Conservation (phyloP, 176 grass and related monocot species). For the Hsuehochloa calcarea region DNA sequence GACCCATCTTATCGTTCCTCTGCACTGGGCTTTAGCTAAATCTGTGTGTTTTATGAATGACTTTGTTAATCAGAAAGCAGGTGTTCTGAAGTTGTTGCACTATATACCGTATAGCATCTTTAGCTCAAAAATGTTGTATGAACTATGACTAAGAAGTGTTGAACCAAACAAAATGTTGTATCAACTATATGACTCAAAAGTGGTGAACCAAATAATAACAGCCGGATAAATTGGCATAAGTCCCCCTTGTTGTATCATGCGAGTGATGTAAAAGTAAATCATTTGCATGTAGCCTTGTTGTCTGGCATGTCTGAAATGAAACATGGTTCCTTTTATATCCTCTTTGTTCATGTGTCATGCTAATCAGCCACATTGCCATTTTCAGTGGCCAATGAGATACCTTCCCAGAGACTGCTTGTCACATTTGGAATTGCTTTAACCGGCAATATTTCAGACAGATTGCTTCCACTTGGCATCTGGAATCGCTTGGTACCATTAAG, state of each 20-base stretch:
- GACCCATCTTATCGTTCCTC: constrained; percentile 59
- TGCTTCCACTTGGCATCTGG: not conserved
- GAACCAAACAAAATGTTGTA: not conserved
- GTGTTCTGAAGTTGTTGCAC: not conserved
- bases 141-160: not conserved
- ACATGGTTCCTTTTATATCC: not conserved
- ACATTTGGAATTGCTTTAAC: constrained; percentile 7
- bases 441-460: not conserved
- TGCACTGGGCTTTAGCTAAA: constrained; percentile 49
- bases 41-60: not conserved
- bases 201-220: not conserved
- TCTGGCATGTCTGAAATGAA: not conserved
- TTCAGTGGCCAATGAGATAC: not conserved
- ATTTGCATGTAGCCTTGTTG: not conserved
- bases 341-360: not conserved
- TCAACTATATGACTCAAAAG: not conserved
- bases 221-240: not conserved
- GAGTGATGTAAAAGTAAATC: not conserved
- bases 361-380: not conserved
- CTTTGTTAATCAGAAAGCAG: not conserved
- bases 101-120: not conserved
- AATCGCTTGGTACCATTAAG: not conserved
- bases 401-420: not conserved
- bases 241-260: not conserved
- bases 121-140: not conserved